Evolutionary conservation across 2,329 filamentous ascomycete genomes (phyloP).

Genomic region (Dryadomyces sulphureus): DNA sequence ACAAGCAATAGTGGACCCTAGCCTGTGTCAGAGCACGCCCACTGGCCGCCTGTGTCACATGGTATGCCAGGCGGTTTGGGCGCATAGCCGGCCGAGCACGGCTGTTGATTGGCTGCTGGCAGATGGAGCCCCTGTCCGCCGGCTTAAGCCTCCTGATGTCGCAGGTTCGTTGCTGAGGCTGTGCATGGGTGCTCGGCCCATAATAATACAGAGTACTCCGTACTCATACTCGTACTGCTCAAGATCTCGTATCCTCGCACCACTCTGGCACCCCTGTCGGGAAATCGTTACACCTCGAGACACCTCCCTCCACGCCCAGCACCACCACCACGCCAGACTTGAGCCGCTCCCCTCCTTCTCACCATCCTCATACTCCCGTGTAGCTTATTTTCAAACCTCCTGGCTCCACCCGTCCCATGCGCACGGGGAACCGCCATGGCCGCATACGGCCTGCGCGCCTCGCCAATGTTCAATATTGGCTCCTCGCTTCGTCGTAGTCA

Average conservation of each 20-base stretch:
- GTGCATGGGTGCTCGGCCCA: not conserved
- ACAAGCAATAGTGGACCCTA: too few species aligned
- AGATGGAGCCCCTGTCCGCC: too few species aligned
- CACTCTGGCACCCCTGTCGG: too few species aligned
- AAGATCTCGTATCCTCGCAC: too few species aligned
- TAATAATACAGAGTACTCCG: not conserved
- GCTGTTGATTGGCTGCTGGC: not conserved
- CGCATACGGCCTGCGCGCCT: too few species aligned
- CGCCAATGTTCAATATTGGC: too few species aligned
- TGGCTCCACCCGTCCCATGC: too few species aligned
- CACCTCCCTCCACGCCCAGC: not conserved
- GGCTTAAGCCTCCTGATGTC: conserved; percentile 1
- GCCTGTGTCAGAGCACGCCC: not conserved
- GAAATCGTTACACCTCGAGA: not conserved
- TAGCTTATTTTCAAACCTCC: too few species aligned
- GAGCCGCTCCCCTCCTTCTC: not conserved
- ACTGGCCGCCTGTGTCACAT: not conserved
- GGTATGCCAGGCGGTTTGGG: not conserved
- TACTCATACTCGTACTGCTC: not conserved
- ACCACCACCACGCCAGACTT: not conserved
- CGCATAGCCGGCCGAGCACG: not conserved
- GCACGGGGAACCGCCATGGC: too few species aligned
- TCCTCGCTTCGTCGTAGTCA: too few species aligned
- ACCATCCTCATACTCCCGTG: too few species aligned
- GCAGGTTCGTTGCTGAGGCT: not conserved